Evolutionary conservation across 495 filamentous ascomycete species (phyloP), one percentile per base, ranked within the genome.

Genomic region (Aspergillus mulundensis): DNA sequence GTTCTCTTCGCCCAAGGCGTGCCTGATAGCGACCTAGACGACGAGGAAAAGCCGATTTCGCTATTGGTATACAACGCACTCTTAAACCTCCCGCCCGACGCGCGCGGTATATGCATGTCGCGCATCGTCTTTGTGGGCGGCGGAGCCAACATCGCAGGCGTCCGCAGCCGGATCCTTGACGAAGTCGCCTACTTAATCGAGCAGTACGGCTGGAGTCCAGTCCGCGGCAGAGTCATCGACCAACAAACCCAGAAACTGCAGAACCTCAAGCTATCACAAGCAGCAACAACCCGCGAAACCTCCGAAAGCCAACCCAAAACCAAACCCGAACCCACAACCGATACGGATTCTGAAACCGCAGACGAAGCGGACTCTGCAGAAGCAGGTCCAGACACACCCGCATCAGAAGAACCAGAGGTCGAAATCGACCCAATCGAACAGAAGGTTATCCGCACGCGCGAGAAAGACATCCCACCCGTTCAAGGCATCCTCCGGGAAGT

Each of bases 61-160:
- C 58, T 81, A 8, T 78, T 97, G 8, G 77, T 91, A 1, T 95
- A 95, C 70, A 79, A 80, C 28, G 75, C 80, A n/a, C 81, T 98
- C 4, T 76, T 93, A 2, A 70, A 82, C 10, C 77, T 95, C 1
- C 88, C 91, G 0, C 73, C 91, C 2, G 94, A 98, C 72, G 83
- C 89, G 19, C 85, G 94, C 20, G 84, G 85, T 0, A 71, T 86
- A 8, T 96, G 91, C 69, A 94, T 97, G 89, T 84, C 91, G 7
- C 87, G 93, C 48, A 90, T 98, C 50, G 79, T 96, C 5, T 85
- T 97, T 64, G 87, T 87, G 0, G 94, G 94, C 34, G 91, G 91
- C 6, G 86, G 87, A 44, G 84, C 91, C 36, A 80, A 82, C 20
- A 85, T 97, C 12, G 81, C 89, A 1, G 94, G 94, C 5, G 72